Base-by-base conservation (phyloP, 2,329 filamentous ascomycete species). In the Fusarium sp. region DNA sequence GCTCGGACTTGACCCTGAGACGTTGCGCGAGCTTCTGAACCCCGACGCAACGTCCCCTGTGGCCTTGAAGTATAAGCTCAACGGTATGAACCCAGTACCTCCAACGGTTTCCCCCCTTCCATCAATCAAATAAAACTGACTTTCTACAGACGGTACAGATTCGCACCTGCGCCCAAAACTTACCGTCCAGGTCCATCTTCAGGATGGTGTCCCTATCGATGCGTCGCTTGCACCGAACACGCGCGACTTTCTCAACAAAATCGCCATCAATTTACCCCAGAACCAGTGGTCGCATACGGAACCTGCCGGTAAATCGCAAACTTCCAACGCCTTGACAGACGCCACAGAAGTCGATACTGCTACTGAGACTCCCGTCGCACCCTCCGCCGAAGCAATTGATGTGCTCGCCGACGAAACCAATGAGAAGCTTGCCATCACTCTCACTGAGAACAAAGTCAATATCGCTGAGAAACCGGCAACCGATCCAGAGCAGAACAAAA, bases 1-100 rank as follows among this genome's bases (percentile, higher is more conserved):
- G 34, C 81, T 95, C 15, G 93, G 93, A 9, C 86, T 97, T 31
- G 91, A 92, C 68, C 86, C 87, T 6, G 85, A 90, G 11, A 93
- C 91, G 3, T 81, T 97, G 57, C 85, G 88, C 46, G 85, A 87
- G 59, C 84, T 96, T 30, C 83, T 92, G 56, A 82, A 84, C 57
- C 79, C 83, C 31, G 80, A 84, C 63, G 80, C 83, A 74, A 78
- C 82, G 59, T 81, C 82, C 18, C 80, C 81, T 37, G 78, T 82
- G 54, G 76, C 81, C 12, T 77, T 89, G 60, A 82, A 86, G 49
- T 90, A 90, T 76, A 81, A 85, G 54, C 81, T 90, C 51, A 81
- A 86, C 66, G 83, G 85, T 83, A 81, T 46, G 31, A 34, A 40
- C 26, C 47, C 42, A 31, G 50, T 18, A 18, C 31, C 36, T 66